Conservation (phyloP, 2,329 filamentous ascomycete species). For the Teratosphaeria epicoccoides region DNA sequence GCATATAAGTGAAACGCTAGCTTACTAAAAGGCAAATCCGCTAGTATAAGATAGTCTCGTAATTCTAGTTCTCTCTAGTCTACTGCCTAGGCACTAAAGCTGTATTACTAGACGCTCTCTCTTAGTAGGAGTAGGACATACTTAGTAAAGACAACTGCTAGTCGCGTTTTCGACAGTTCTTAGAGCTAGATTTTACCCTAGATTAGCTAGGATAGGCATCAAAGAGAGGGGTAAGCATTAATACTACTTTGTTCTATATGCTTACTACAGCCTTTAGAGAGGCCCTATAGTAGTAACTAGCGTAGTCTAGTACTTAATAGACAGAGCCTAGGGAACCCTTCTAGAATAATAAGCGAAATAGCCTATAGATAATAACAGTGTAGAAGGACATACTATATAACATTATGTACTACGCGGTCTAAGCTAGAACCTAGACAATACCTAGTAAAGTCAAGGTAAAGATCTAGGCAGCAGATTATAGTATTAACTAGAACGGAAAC, state of each 20-base stretch:
- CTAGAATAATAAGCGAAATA: too few species aligned
- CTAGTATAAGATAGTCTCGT: constrained; percentile 3
- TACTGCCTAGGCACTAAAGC: constrained; percentile 4
- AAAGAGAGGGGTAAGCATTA: neutral
- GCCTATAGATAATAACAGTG: too few species aligned
- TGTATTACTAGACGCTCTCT: constrained; percentile 2
- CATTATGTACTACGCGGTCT: too few species aligned
- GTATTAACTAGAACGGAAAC: too few species aligned
- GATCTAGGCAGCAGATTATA: too few species aligned
- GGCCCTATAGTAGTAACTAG: too few species aligned
- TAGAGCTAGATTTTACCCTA: constrained; percentile 1
- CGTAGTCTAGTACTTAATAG: too few species aligned
- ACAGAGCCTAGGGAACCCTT: too few species aligned
- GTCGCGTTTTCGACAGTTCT: constrained; percentile 1
- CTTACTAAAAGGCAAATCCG: constrained; percentile 4
- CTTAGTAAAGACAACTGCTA: constrained; percentile 3
- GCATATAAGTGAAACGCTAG: constrained; percentile 1
- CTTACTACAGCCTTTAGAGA: too few species aligned
- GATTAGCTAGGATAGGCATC: neutral
- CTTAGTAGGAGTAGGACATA: constrained; percentile 4
- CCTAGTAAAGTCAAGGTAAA: too few species aligned
- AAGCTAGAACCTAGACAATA: too few species aligned
- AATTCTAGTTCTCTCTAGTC: constrained; percentile 4
- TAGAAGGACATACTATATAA: too few species aligned
- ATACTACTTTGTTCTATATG: neutral